Evolutionary conservation across 352 stramenopile genomes (phyloP).

Genomic region (Hyaloperonospora arabidopsidis): DNA sequence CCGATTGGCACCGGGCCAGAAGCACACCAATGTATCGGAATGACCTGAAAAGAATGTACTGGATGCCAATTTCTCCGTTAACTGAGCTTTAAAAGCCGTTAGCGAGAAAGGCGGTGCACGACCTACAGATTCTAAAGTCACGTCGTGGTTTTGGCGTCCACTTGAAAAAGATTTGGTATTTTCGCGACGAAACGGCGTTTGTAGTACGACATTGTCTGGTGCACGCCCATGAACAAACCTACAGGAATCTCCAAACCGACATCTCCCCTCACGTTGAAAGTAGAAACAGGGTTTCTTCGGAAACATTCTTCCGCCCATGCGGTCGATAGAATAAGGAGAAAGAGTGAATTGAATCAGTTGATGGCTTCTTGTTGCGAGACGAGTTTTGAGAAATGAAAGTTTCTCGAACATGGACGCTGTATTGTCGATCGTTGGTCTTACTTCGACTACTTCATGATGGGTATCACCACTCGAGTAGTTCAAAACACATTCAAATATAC

Average conservation of each 20-base stretch:
- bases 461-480: too few species aligned
- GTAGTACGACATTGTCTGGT: not conserved
- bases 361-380: too few species aligned
- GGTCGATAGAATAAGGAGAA: too few species aligned
- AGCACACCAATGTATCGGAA: slow-evolving; percentile 26
- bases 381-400: too few species aligned
- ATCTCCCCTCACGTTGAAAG: slow-evolving; percentile 20
- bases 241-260: slow-evolving; percentile 22
- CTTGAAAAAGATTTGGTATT: not conserved
- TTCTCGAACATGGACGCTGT: too few species aligned
- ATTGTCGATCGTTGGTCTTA: too few species aligned
- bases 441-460: too few species aligned
- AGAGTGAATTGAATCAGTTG: too few species aligned
- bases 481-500: too few species aligned
- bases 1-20: slow-evolving; percentile 16
- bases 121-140: not conserved
- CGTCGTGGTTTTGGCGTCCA: not conserved
- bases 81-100: slow-evolving; percentile 10
- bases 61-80: slow-evolving; percentile 17
- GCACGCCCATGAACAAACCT: slow-evolving; percentile 9
- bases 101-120: slow-evolving; percentile 16
- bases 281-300: slow-evolving; percentile 14
- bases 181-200: not conserved
- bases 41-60: slow-evolving; percentile 16
- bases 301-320: too few species aligned